A percentile compares a stretch with the other conserved stretches of the same genome.
These are phyloP conservation scores for Backusella parvicylindrica DNA, from an alignment of 192 early-diverging fungal genomes.

Conservation along the genomic window DNA sequence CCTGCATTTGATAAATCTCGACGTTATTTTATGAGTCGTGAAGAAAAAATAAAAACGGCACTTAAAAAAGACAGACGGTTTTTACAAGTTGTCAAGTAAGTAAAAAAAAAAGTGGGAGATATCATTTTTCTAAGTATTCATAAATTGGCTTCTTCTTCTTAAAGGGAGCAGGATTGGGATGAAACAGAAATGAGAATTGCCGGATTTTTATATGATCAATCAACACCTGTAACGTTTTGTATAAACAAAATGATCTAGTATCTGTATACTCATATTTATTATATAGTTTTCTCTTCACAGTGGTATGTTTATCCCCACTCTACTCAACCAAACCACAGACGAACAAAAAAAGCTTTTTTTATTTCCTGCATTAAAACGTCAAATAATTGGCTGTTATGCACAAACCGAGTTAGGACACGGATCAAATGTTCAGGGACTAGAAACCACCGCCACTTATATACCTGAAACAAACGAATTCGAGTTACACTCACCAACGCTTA, in stretches of 20 bases:
- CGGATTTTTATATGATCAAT: conserved; percentile 54
- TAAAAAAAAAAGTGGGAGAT: background rate
- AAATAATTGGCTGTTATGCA: conserved; percentile 85
- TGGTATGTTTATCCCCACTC: conserved; percentile 80
- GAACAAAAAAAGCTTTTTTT: conserved; percentile 80
- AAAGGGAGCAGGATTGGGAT: conserved; percentile 55
- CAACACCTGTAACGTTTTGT: conserved; percentile 40
- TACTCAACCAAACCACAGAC: conserved; percentile 69
- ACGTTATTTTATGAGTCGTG: conserved; percentile 67
- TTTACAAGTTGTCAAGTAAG: conserved; percentile 54
- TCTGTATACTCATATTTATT: background rate
- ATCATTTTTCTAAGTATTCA: background rate
- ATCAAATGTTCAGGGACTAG: conserved; percentile 87
- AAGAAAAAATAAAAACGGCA: conserved; percentile 60
- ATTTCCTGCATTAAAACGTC: conserved; percentile 63
- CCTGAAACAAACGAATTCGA: conserved; percentile 86
- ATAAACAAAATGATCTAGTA: background rate
- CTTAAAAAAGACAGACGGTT: conserved; percentile 58
- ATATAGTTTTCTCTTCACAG: conserved; percentile 72
- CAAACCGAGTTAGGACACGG: conserved; percentile 76
- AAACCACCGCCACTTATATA: conserved; percentile 83
- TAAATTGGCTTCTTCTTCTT: background rate
- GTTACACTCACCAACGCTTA: conserved; percentile 73
- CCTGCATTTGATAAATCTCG: conserved; percentile 68
- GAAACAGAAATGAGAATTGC: conserved; percentile 47